These are phyloP conservation scores for Aspergillus panamensis DNA, from an alignment of 495 filamentous ascomycete species.

Conservation along the genomic window DNA sequence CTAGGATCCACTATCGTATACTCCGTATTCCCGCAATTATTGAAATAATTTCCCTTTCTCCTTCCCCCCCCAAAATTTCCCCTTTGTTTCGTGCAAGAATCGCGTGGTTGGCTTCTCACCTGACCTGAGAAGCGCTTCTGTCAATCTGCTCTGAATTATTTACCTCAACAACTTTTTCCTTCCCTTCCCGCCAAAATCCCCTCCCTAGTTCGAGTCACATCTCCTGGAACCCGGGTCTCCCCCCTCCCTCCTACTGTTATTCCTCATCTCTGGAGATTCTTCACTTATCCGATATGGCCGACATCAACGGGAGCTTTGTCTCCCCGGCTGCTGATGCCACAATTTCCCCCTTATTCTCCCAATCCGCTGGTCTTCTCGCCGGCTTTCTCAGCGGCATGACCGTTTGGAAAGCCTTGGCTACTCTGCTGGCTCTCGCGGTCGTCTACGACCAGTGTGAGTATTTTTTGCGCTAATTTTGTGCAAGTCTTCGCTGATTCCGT, in stretches of 20 bases:
- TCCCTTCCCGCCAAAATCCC: slow-evolving; percentile 8
- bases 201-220: slow-evolving; percentile 7
- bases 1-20: background rate
- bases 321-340: slow-evolving; percentile 72
- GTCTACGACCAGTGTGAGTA: slow-evolving; percentile 81
- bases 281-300: slow-evolving; percentile 48
- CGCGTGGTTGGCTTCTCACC: slow-evolving; percentile 7
- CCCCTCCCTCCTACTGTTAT: slow-evolving; percentile 9
- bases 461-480: background rate
- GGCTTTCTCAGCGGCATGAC: slow-evolving; percentile 54
- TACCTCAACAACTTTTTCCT: slow-evolving; percentile 5
- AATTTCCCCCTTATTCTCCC: slow-evolving; percentile 45
- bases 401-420: slow-evolving; percentile 60
- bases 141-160: background rate
- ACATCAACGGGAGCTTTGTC: slow-evolving; percentile 66
- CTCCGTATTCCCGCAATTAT: background rate
- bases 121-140: background rate
- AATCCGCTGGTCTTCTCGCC: slow-evolving; percentile 40
- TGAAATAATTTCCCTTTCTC: background rate
- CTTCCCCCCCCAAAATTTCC: background rate
- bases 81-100: background rate
- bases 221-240: background rate
- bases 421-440: slow-evolving; percentile 64
- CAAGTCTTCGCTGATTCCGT: background rate
- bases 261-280: slow-evolving; percentile 20